Percentiles rank a stretch among this genome's conserved stretches.
Evolutionary conservation across 352 stramenopile species (phyloP).

Genomic region (Pythium sp.): DNA sequence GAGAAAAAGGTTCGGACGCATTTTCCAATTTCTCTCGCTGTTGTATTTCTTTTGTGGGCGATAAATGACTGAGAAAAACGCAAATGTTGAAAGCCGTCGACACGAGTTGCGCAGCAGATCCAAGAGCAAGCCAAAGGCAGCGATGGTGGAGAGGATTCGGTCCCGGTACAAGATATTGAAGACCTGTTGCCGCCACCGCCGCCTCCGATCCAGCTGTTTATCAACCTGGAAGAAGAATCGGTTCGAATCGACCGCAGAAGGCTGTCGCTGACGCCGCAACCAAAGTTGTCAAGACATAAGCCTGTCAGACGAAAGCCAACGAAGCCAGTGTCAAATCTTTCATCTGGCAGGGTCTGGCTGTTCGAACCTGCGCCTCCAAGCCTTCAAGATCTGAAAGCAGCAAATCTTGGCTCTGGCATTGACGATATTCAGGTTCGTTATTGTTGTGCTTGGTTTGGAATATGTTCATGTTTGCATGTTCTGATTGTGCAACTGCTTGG

Average conservation of each 20-base stretch:
- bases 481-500: not conserved
- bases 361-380: slow-evolving; percentile 42
- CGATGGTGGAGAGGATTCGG: slow-evolving; percentile 30
- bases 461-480: not conserved
- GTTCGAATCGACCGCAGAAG: slow-evolving; percentile 30
- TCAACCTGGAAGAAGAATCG: slow-evolving; percentile 47
- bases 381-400: slow-evolving; percentile 37
- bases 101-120: not conserved
- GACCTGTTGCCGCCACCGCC: slow-evolving; percentile 57
- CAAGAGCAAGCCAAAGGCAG: slow-evolving; percentile 1
- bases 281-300: slow-evolving; percentile 15
- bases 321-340: not conserved
- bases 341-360: slow-evolving; percentile 38
- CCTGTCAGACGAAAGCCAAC: not conserved
- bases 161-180: slow-evolving; percentile 52
- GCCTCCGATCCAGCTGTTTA: slow-evolving; percentile 25
- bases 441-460: not conserved
- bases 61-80: not conserved
- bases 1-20: slow-evolving; percentile 6
- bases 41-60: not conserved
- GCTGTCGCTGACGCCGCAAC: slow-evolving; percentile 53
- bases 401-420: slow-evolving; percentile 46
- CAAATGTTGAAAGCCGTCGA: slow-evolving; percentile 2
- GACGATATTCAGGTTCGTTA: slow-evolving; percentile 32
- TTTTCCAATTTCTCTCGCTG: slow-evolving; percentile 14